Base-by-base conservation (phyloP, 1,139 yeast genomes). In the Arxiozyma slooffiae region DNA sequence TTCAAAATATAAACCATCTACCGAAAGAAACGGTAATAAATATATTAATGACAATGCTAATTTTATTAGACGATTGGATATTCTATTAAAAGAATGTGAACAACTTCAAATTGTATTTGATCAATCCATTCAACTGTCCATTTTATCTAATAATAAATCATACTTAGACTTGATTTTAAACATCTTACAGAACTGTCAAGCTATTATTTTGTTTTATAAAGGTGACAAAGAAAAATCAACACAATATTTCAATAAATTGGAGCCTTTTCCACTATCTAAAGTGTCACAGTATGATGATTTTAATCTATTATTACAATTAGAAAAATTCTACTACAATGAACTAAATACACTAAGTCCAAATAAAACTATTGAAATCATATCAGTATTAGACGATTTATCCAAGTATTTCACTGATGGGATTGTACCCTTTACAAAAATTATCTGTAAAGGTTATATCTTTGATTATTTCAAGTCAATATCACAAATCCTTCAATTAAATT, bases 271-370 rank as follows among this genome's bases (percentile, higher is more conserved):
- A 34, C 45, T 50, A 17, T 22, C 17, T 21, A 3, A 7, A n/a
- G 24, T 44, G 50, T 37, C 46, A 46, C 36, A 11, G 11, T 30
- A 30, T 11, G 36, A 30, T 7, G 49, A 53, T 16, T 62, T 59
- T 44, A 49, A 51, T 14, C 47, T 30, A 20, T 54, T 58, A 40
- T 48, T 65, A 46, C 41, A 57, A n/a, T 17, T 63, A 38, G 67
- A 65, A 50, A 60, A 57, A 34, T 44, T 63, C 16, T 65, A 60
- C 49, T 64, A 63, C 46, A 53, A 5, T 39, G 36, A 30, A 30
- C 36, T 30, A 30, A 30, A 30, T n/a, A 30, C 36, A 30, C 40
- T 51, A 8, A 38, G 38, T 21, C 9, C 43, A 21, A 34, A 14
- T 24, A 37, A 30, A 6, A n/a, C 26, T 11, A 16, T 24, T 1